Conservation (phyloP, 345 rosid species). For the Mercurialis annua region DNA sequence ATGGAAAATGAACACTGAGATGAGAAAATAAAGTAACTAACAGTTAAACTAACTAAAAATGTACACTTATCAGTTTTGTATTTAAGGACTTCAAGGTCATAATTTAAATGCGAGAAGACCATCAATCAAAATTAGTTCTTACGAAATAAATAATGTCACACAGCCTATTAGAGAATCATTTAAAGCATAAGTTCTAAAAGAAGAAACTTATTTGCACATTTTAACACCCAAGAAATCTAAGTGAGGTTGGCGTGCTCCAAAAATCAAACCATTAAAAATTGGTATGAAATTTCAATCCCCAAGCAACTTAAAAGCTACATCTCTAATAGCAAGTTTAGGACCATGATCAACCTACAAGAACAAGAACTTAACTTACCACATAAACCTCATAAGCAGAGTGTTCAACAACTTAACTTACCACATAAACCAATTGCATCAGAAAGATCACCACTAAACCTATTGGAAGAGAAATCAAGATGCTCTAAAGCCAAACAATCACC, state of each 20-base stretch:
- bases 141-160: background rate
- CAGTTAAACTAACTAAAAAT: too few relatives aligned
- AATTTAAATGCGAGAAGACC: too few relatives aligned
- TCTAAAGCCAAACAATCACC: conserved; percentile 62
- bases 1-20: too few relatives aligned
- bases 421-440: conserved; percentile 51
- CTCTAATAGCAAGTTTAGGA: background rate
- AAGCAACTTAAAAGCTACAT: background rate
- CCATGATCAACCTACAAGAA: too few relatives aligned
- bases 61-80: too few relatives aligned
- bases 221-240: background rate
- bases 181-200: background rate
- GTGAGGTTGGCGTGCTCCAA: background rate
- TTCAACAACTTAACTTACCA: too few relatives aligned
- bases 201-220: background rate
- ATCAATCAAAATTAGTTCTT: background rate
- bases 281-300: background rate
- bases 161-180: background rate
- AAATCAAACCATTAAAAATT: background rate
- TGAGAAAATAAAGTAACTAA: too few relatives aligned
- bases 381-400: too few relatives aligned
- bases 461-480: conserved; percentile 72
- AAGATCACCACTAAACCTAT: conserved; percentile 62
- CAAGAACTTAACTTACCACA: too few relatives aligned
- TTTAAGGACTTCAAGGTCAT: too few relatives aligned